Percentiles rank a stretch among this genome's conserved stretches.
phyloP scores from a whole-genome alignment of 129 eudicot species.

The Ambrosia trifida region DNA sequence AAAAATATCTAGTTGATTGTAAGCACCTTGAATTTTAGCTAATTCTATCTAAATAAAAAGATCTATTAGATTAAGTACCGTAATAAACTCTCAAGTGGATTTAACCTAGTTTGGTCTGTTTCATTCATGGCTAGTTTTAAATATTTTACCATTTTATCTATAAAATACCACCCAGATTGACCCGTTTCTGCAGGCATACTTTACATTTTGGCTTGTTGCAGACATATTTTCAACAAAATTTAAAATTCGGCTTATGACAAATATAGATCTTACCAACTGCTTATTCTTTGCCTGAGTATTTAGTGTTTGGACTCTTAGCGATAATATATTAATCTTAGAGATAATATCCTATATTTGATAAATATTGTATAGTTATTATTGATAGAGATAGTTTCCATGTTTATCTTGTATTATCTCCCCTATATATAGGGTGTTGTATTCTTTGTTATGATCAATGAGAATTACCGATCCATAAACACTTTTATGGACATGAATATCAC shows the following conservation, averaged over 20 bases:
- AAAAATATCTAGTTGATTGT: not conserved
- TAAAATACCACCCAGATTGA: not conserved
- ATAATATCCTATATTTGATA: too few species aligned
- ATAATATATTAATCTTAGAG: too few species aligned
- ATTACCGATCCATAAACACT: too few species aligned
- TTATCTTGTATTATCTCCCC: too few species aligned
- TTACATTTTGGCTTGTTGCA: not conserved
- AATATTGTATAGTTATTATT: too few species aligned
- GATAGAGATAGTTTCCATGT: too few species aligned
- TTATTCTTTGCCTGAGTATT: not conserved
- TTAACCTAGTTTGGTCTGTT: not conserved
- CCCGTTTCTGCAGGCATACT: not conserved
- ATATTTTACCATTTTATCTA: not conserved
- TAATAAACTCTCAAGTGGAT: not conserved
- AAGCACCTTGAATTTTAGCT: not conserved
- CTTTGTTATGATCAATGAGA: too few species aligned
- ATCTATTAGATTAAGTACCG: not conserved
- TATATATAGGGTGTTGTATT: too few species aligned
- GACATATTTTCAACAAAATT: too few species aligned
- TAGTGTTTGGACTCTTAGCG: too few species aligned
- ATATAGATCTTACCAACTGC: not conserved
- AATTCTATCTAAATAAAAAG: not conserved
- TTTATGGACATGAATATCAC: conserved; percentile 31
- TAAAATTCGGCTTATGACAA: too few species aligned
- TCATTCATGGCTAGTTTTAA: not conserved